These are phyloP conservation scores for Lasiosphaeris hirsuta DNA, from an alignment of 495 filamentous ascomycete genomes.

Conservation along the genomic window DNA sequence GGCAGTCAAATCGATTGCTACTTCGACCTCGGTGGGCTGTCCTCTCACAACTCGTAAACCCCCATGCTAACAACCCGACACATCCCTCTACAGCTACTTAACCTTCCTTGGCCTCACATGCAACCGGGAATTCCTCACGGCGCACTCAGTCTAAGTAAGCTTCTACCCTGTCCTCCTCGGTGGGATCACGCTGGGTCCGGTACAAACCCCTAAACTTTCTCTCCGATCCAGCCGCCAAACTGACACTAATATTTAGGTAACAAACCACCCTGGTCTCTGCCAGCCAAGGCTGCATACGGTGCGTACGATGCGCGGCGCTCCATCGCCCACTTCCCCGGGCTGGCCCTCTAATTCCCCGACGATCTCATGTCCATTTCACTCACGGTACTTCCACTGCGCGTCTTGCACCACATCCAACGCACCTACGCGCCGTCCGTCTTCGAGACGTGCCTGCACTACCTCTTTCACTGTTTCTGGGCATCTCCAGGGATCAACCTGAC, in stretches of 20 bases:
- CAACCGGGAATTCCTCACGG: constrained; percentile 49
- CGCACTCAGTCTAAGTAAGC: constrained; percentile 60
- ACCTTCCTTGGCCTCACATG: constrained; percentile 56
- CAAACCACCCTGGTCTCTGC: constrained; percentile 67
- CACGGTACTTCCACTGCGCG: constrained; percentile 53
- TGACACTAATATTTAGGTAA: constrained; percentile 49
- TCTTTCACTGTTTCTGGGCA: constrained; percentile 42
- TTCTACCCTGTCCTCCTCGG: constrained; percentile 71
- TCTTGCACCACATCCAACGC: constrained; percentile 61
- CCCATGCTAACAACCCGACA: constrained; percentile 21
- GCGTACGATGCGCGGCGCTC: constrained; percentile 54
- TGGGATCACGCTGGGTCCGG: constrained; percentile 62
- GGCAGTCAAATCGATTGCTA: constrained; percentile 60
- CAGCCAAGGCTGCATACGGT: constrained; percentile 60
- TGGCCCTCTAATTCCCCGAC: constrained; percentile 36
- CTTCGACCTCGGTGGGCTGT: constrained; percentile 31
- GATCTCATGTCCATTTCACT: constrained; percentile 36
- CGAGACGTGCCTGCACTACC: constrained; percentile 26
- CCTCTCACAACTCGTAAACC: background rate
- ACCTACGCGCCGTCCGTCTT: constrained; percentile 35
- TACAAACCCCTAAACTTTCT: constrained; percentile 19
- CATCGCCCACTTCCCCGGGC: constrained; percentile 48
- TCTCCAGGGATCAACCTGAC: constrained; percentile 34
- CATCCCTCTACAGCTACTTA: constrained; percentile 68
- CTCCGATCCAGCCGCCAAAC: background rate